These are phyloP conservation scores for Pouteria glomerata DNA, from an alignment of 148 eudicot species.

Conservation along the genomic window DNA sequence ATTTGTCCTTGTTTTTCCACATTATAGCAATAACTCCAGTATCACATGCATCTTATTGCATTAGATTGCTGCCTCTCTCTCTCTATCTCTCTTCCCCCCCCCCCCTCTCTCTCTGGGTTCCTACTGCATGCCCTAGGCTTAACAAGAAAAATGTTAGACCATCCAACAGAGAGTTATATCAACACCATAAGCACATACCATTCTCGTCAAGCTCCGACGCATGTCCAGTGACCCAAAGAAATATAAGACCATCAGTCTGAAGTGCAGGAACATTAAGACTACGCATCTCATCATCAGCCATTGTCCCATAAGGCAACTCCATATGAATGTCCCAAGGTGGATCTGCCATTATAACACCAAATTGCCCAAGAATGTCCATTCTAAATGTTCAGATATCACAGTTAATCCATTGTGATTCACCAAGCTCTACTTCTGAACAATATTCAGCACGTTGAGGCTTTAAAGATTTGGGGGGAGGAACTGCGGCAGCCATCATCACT, in stretches of 20 bases:
- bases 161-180: background rate
- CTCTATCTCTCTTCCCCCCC: too few relatives aligned
- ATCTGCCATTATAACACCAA: constrained; percentile 99
- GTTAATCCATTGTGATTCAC: constrained; percentile 93
- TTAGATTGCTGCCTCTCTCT: background rate
- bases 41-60: too few relatives aligned
- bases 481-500: constrained; percentile 48
- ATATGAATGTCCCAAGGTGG: constrained; percentile 99
- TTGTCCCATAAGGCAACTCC: constrained; percentile 98
- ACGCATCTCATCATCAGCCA: constrained; percentile 99
- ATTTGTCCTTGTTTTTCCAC: background rate
- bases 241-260: constrained; percentile 94
- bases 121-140: too few relatives aligned
- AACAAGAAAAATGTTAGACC: background rate
- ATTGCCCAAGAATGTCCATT: constrained; percentile 96
- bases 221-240: constrained; percentile 98
- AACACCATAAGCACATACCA: constrained; percentile 42
- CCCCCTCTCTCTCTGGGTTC: too few relatives aligned
- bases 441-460: constrained; percentile 84
- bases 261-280: constrained; percentile 93
- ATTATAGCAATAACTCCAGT: too few relatives aligned
- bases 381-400: constrained; percentile 91
- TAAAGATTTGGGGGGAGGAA: constrained; percentile 54
- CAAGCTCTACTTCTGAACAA: constrained; percentile 94
- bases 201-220: constrained; percentile 99